A percentile compares a stretch with the other conserved stretches of the same genome.
Evolutionary conservation across 2,329 filamentous ascomycete species (phyloP).

Genomic region (Myriosclerotinia duriaeana): DNA sequence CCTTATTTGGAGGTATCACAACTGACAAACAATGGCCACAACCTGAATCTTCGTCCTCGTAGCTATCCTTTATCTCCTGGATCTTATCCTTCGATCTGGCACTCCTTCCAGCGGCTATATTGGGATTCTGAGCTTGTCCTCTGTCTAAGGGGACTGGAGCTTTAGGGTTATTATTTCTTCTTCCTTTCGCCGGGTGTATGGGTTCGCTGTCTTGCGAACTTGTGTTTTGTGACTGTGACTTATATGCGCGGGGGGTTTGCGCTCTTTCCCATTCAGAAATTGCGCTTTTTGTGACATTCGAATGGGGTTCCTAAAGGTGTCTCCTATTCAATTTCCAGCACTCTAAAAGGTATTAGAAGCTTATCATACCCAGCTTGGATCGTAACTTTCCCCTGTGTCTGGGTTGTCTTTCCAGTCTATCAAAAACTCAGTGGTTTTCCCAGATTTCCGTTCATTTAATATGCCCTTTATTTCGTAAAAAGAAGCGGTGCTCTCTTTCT

Average conservation of each 20-base stretch:
- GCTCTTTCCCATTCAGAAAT: conserved; percentile 24
- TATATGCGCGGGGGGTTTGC: background rate
- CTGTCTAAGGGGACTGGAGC: conserved; percentile 11
- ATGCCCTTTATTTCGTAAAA: conserved; percentile 27
- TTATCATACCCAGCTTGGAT: conserved; percentile 52
- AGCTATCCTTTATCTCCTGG: conserved; percentile 35
- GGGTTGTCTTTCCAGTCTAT: conserved; percentile 58
- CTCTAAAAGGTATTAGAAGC: background rate
- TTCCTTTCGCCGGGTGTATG: conserved; percentile 29
- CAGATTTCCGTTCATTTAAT: conserved; percentile 26
- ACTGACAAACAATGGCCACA: conserved; percentile 17
- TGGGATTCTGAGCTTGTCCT: conserved; percentile 23
- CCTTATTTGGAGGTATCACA: conserved; percentile 26
- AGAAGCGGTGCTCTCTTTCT: background rate
- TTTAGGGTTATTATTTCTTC: conserved; percentile 10
- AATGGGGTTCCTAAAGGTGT: conserved; percentile 34
- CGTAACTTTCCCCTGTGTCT: conserved; percentile 49
- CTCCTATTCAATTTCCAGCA: background rate
- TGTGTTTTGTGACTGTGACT: background rate
- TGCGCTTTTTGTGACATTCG: conserved; percentile 21
- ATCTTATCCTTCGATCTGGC: conserved; percentile 18
- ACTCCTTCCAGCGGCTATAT: conserved; percentile 25
- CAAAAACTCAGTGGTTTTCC: conserved; percentile 45
- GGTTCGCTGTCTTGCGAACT: conserved; percentile 28
- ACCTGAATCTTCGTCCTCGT: conserved; percentile 31